phyloP scores from a whole-genome alignment of 2,329 filamentous ascomycete genomes.

The Basipetospora chlamydospora region DNA sequence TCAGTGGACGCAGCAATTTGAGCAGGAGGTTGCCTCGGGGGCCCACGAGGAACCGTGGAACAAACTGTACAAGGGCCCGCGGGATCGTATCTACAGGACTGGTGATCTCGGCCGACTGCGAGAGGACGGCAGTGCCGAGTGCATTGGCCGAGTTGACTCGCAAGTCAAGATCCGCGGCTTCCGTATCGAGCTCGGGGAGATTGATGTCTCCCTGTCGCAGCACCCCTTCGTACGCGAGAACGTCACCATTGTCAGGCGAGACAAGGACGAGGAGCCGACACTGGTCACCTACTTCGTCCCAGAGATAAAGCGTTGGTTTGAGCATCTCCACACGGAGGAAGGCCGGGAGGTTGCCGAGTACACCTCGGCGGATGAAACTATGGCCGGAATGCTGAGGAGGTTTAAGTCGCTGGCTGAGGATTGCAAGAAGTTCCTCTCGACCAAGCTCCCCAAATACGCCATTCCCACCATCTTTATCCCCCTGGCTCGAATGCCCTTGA shows the following conservation, averaged over 20 bases:
- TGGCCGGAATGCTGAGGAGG: constrained; percentile 22
- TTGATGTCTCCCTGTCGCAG: constrained; percentile 67
- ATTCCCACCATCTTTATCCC: constrained; percentile 21
- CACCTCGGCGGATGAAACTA: constrained; percentile 9
- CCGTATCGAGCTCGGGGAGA: constrained; percentile 86
- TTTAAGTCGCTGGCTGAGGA: constrained; percentile 21
- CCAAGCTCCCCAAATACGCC: constrained; percentile 18
- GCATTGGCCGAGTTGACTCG: constrained; percentile 66
- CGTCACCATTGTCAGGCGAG: constrained; percentile 69
- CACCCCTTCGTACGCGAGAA: constrained; percentile 69
- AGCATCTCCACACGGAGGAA: constrained; percentile 36
- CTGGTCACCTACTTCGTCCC: constrained; percentile 86
- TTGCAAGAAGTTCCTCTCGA: constrained; percentile 20
- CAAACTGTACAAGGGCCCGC: constrained; percentile 61
- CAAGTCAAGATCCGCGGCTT: constrained; percentile 96
- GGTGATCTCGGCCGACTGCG: constrained; percentile 74
- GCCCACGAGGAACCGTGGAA: constrained; percentile 54
- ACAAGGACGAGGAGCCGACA: constrained; percentile 72
- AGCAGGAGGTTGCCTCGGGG: constrained; percentile 21
- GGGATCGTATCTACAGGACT: constrained; percentile 75
- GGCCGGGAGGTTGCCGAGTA: constrained; percentile 5
- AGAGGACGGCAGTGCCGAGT: constrained; percentile 56
- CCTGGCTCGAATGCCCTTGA: constrained; percentile 13
- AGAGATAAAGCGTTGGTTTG: constrained; percentile 58
- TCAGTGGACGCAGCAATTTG: constrained; percentile 50